Base-by-base conservation (phyloP, 208 protist species). In the Naegleria lovaniensis region DNA sequence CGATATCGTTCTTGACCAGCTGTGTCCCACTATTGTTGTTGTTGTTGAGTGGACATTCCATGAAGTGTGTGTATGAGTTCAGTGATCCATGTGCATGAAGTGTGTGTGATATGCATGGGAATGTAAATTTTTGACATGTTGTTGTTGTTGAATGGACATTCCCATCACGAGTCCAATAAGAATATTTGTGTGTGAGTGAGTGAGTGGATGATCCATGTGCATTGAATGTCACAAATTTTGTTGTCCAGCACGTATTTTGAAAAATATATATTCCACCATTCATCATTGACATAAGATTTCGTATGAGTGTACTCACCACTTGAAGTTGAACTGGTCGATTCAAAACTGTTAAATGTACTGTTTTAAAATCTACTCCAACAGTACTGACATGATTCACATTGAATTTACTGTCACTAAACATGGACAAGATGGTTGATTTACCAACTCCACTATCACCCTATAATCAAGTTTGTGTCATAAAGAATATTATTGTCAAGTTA, bases 361-460 rank as follows among this genome's bases (percentile, higher is more conserved):
- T 29, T 79, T 36, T 79, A 29, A 85, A 85, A 41, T 85, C 84
- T 22, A 87, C 40, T 36, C 84, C 84, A 55, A 87, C 29, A 16
- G 84, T 87, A n/a, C 40, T 55, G 36, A 87, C 51, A 55, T 87
- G 41, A 87, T 25, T 52, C 3, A 33, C 40, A 39, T 36, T 48
- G 40, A 87, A 87, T 55, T n/a, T 48, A 33, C 51, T 9, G 38
- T 87, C 84, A n/a, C 25, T 36, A 5, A 87, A 87, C 22, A 36
- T 22, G 7, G n/a, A 55, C 36, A 87, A 55, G 5, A 87, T n/a
- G 2, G 25, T 38, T 33, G 29, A 39, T 87, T 87, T 87, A 33
- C 84, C 84, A 36, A 87, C 84, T 36, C 40, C 40, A 87, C 40
- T 55, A 87, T 87, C 84, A 87, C 84, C 84, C 15, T 67, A 22